Conservation (phyloP, 2,329 filamentous ascomycete genomes). For the Apiospora pterosperma region DNA sequence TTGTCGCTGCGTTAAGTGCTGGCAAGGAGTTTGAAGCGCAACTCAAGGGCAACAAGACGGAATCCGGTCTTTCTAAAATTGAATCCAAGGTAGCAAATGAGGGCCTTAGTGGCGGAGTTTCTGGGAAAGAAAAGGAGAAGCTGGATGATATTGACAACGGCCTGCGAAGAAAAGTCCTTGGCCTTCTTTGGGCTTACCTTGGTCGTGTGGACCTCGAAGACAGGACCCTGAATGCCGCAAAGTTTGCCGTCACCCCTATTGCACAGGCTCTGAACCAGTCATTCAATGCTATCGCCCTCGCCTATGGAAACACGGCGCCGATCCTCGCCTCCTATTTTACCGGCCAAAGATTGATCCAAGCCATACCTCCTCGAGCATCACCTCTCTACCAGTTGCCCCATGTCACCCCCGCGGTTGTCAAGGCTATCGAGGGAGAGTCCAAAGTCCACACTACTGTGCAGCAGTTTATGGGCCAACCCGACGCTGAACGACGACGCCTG, state of each 20-base stretch:
- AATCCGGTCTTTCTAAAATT: conserved; percentile 76
- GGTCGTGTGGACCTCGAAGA: conserved; percentile 84
- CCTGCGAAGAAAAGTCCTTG: conserved; percentile 79
- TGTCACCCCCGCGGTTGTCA: conserved; percentile 66
- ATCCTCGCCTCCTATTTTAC: conserved; percentile 79
- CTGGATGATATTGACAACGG: conserved; percentile 79
- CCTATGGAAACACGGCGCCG: conserved; percentile 79
- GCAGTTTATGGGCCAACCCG: conserved; percentile 82
- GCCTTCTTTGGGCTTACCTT: conserved; percentile 92
- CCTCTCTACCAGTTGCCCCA: conserved; percentile 90
- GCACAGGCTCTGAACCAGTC: conserved; percentile 83
- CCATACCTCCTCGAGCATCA: conserved; percentile 76
- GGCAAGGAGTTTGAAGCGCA: conserved; percentile 81
- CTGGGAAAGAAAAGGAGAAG: conserved; percentile 69
- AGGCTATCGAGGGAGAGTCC: conserved; percentile 69
- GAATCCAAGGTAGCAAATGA: conserved; percentile 75
- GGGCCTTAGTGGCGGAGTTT: conserved; percentile 57
- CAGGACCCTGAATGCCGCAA: conserved; percentile 72
- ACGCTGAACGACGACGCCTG: conserved; percentile 67
- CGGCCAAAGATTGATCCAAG: conserved; percentile 86
- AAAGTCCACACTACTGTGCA: conserved; percentile 77
- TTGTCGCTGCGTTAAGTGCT: conserved; percentile 76
- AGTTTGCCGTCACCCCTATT: conserved; percentile 84
- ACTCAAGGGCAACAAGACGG: conserved; percentile 73
- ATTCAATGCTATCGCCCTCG: conserved; percentile 81